Conservation (phyloP, 2,329 filamentous ascomycete species). For the Karstenula rhodostoma region DNA sequence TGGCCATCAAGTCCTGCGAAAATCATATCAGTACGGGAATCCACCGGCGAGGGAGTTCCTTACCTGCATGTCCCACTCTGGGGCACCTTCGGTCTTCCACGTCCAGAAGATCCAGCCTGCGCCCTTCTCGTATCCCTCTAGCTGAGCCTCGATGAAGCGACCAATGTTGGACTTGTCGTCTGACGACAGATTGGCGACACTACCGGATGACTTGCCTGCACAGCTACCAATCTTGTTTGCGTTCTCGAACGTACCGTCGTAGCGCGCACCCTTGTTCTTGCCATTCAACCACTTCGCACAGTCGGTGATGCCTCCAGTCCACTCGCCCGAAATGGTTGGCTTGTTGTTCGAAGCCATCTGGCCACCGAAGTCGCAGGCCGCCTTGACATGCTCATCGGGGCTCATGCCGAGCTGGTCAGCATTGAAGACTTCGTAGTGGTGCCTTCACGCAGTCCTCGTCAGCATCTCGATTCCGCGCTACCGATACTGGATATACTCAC, state of each 20-base stretch:
- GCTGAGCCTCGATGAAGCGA: slow-evolving; percentile 57
- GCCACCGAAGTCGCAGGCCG: slow-evolving; percentile 55
- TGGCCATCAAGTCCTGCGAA: slow-evolving; percentile 51
- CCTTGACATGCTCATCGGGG: slow-evolving; percentile 50
- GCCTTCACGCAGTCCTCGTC: slow-evolving; percentile 19
- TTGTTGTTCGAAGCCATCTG: slow-evolving; percentile 57
- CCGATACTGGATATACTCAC: not conserved
- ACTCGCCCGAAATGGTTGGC: slow-evolving; percentile 58
- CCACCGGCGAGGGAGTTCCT: no score
- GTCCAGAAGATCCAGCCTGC: slow-evolving; percentile 61
- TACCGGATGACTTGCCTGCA: slow-evolving; percentile 55
- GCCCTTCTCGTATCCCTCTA: slow-evolving; percentile 58
- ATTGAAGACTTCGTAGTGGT: slow-evolving; percentile 60
- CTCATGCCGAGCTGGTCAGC: slow-evolving; percentile 47
- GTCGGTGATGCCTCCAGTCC: slow-evolving; percentile 58
- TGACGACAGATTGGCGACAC: slow-evolving; percentile 50
- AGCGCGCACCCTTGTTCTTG: slow-evolving; percentile 56
- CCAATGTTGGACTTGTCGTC: slow-evolving; percentile 55
- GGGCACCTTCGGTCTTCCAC: slow-evolving; percentile 60
- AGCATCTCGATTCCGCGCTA: not conserved
- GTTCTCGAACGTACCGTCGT: slow-evolving; percentile 53
- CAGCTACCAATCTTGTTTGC: slow-evolving; percentile 54
- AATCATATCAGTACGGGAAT: no score
- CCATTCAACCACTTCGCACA: slow-evolving; percentile 60
- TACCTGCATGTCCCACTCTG: slow-evolving; percentile 61